phyloP scores from a whole-genome alignment of 2,329 filamentous ascomycete genomes.

The Arthroderma uncinatum region DNA sequence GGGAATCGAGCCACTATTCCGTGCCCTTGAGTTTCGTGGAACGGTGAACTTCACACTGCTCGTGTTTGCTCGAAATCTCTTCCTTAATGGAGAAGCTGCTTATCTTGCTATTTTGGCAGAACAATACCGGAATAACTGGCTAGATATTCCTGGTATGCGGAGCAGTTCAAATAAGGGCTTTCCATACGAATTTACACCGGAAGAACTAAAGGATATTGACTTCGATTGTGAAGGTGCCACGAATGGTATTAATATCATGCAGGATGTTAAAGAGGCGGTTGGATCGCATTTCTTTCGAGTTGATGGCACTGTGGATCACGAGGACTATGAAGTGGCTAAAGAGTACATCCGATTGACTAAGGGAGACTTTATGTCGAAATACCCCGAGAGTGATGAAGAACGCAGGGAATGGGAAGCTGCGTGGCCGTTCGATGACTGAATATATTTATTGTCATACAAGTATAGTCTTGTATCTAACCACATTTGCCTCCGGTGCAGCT shows the following conservation, averaged over 20 bases:
- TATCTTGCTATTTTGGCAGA: constrained; percentile 2
- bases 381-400: background rate
- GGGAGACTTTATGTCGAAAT: constrained; percentile 5
- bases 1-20: constrained; percentile 2
- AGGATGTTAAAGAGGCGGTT: background rate
- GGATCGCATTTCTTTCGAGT: constrained; percentile 7
- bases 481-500: background rate
- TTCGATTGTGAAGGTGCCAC: constrained; percentile 1
- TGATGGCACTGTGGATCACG: constrained; percentile 9
- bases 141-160: background rate
- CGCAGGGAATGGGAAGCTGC: constrained; percentile 5
- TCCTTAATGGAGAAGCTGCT: constrained; percentile 4
- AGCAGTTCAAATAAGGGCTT: background rate
- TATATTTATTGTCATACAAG: background rate
- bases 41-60: background rate
- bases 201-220: constrained; percentile 6
- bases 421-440: constrained; percentile 11
- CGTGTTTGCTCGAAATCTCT: constrained; percentile 2
- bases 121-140: constrained; percentile 1
- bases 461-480: background rate
- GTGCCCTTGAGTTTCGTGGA: constrained; percentile 4
- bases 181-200: constrained; percentile 7
- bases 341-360: background rate
- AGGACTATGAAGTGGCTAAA: constrained; percentile 8
- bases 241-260: constrained; percentile 4